These are phyloP conservation scores for Gossypium stocksii DNA, from an alignment of 345 rosid species.

Conservation along the genomic window DNA sequence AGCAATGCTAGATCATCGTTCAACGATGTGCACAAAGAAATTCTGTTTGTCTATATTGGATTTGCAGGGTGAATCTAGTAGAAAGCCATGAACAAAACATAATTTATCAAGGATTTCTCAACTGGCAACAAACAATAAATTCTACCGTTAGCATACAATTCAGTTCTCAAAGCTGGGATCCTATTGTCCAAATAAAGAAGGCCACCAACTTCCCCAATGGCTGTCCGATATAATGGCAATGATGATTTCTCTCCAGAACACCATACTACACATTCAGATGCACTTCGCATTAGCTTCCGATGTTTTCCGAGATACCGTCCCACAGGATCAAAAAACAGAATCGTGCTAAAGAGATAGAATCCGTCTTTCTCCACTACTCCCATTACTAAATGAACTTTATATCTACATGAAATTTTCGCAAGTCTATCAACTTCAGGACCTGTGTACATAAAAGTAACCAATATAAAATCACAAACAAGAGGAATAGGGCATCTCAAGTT, in stretches of 20 bases:
- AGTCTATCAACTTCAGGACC: slow-evolving; percentile 10
- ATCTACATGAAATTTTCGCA: slow-evolving; percentile 6
- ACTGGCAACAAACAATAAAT: not conserved
- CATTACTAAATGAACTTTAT: slow-evolving; percentile 7
- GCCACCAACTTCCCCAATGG: slow-evolving; percentile 14
- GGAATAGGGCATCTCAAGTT: not conserved
- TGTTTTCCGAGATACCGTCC: slow-evolving; percentile 7
- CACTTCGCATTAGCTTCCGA: not conserved
- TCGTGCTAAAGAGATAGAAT: slow-evolving; percentile 7
- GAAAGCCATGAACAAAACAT: not conserved
- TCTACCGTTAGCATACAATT: slow-evolving; percentile 89
- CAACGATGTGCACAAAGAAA: not conserved
- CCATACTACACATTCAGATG: slow-evolving; percentile 3
- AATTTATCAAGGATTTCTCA: not conserved
- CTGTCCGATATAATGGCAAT: not conserved
- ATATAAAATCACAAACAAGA: not conserved
- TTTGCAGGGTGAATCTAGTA: not conserved
- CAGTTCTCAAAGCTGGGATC: slow-evolving; percentile 90
- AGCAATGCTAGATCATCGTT: not conserved
- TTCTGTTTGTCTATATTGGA: not conserved
- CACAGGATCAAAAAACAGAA: slow-evolving; percentile 8
- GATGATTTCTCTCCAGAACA: not conserved
- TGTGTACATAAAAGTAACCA: not conserved
- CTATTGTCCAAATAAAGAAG: slow-evolving; percentile 10
- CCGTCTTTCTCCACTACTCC: slow-evolving; percentile 10